Evolutionary conservation across 1,284 basidiomycete species (phyloP), one percentile per base, ranked within the genome.

Genomic region (Boletus mariae): DNA sequence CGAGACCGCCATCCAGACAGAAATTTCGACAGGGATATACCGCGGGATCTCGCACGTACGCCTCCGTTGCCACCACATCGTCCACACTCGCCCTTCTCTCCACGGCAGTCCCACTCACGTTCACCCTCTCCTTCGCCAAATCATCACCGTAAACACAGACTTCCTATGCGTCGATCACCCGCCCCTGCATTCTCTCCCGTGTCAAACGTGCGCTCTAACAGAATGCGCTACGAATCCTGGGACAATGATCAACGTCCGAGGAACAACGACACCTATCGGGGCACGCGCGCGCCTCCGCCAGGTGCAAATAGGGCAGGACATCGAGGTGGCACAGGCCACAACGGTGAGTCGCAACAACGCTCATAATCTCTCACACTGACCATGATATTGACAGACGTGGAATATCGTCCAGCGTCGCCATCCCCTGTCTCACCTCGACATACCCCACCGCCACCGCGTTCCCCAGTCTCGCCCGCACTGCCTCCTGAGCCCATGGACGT

Each of bases 101-200:
- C 53, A 5, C 59, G 41, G 4, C 57, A 47, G 4, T 66, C 62
- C 7, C 58, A 31, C 11, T 61, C 66, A 15, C 57, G 59, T 31
- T 65, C 70, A 4, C 53, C 41, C 59, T 60, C 74, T 60, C 57
- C 62, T 8, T 72, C 75, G 15, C 65, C 70, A 2, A 61, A 58
- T 34, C 66, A 64, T 38, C 64, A 61, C 38, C 70, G 66, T 43
- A 75, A 72, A 51, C 78, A 81, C 59, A 69, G 78, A 44, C 66
- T 78, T 23, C 79, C 78, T 1, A 57, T 67, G 11, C 69, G 68
- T 47, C 71, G 75, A 37, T 71, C 75, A 17, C 73, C 75, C 4
- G 57, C 58, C 20, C 51, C 66, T 1, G 57, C 56, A 52, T 76
- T 72, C 59, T 75, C 70, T n/a, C 75, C 73, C 1, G 62, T 65